Evolutionary conservation across 2,329 filamentous ascomycete species (phyloP), one percentile per base, ranked within the genome.

Genomic region (Magnaporthiopsis rhizophila): DNA sequence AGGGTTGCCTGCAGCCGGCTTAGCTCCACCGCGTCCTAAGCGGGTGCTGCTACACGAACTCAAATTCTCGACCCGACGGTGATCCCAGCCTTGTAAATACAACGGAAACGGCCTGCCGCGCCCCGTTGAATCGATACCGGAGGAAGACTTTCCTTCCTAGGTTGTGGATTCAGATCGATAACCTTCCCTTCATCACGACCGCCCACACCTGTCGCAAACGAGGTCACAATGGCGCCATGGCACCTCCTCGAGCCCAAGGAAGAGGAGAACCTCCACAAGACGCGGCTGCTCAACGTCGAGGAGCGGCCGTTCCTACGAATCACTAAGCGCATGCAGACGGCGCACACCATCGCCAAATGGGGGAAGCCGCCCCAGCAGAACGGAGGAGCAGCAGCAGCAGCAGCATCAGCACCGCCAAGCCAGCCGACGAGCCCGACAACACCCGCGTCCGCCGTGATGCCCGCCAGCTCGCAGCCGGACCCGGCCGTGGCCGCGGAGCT

Each of bases 271-370:
- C 62, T 97, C 53, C 94, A 97, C 80, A 94, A 93, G 72, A 84
- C 85, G 36, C 91, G 94, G 58, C 89, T 97, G 4, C 84, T 97
- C 53, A 90, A 91, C 68, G 89, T 97, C 66, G 94, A 98, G 80
- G 91, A 96, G 73, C 92, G 92, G 65, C 92, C 92, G 0, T 97
- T 96, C 80, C 91, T 91, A 75, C 89, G 93, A 66, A 87, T 97
- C 66, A 91, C 90, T 28, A 92, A 92, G 77, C 89, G 90, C 38
- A 85, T 98, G 11, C 82, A 91, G 6, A 83, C 85, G 28, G 84
- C 89, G 21, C 85, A 86, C 64, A 86, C 88, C 26, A 81, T 91
- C 36, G 81, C 89, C 24, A 63, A 38, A 24, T 59, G 53, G 62
- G 62, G 62, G 13, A 58, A 59, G 56, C 56, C 56, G 34, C n/a